Percentiles rank a stretch among this genome's conserved stretches.
phyloP scores from a whole-genome alignment of 225 moss, liverwort and hornwort genomes.

The Pleurozium schreberi region DNA sequence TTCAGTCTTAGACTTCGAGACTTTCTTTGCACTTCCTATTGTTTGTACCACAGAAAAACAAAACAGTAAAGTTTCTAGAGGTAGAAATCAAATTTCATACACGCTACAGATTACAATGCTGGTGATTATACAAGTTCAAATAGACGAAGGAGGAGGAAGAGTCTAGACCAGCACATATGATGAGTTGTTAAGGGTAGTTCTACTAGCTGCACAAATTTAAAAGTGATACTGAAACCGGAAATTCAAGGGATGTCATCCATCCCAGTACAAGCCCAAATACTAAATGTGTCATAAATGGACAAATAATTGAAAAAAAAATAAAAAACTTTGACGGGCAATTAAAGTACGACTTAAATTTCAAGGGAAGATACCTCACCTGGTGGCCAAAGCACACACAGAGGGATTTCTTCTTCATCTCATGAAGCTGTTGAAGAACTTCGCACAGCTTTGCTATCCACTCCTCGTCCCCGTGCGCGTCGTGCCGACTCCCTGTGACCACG shows the following conservation, averaged over 20 bases:
- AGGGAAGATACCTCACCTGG: constrained; percentile 29
- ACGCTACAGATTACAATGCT: neutral
- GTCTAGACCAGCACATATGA: neutral
- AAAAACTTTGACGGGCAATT: neutral
- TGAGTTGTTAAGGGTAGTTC: neutral
- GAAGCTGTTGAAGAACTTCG: constrained; percentile 33
- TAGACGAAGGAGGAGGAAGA: neutral
- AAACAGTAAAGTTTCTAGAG: neutral
- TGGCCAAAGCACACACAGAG: constrained; percentile 86
- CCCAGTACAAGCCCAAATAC: neutral
- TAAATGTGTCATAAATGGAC: neutral
- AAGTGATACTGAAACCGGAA: neutral
- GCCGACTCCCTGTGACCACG: constrained; percentile 77
- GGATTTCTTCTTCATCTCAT: constrained; percentile 53
- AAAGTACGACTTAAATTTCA: neutral
- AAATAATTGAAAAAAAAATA: neutral
- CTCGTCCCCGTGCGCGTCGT: constrained; percentile 70
- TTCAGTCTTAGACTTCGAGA: neutral
- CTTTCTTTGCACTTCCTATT: neutral
- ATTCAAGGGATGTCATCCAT: neutral
- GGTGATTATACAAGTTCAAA: neutral
- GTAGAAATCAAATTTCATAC: too few species aligned
- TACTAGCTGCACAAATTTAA: neutral
- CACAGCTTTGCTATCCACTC: constrained; percentile 72
- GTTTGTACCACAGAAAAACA: neutral